Percentiles rank a stretch among this genome's conserved stretches.
Conservation (phyloP, 176 grass and related monocot genomes). For the Panicum miliaceum region DNA sequence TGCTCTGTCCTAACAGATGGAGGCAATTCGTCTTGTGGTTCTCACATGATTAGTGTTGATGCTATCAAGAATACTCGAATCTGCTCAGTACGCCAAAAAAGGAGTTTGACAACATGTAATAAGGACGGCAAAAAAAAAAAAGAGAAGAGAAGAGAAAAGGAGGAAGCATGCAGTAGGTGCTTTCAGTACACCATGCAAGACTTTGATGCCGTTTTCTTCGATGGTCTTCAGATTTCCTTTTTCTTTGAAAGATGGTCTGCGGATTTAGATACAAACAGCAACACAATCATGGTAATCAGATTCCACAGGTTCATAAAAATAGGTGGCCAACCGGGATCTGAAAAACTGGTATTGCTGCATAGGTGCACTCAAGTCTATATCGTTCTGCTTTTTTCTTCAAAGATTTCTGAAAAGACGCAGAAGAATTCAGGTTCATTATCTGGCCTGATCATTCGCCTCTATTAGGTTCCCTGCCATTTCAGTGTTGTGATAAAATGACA, state of each 20-base stretch:
- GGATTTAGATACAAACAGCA: not conserved
- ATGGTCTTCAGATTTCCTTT: too few species aligned
- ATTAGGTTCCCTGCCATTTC: not conserved
- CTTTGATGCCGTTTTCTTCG: not conserved
- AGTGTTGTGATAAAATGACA: not conserved
- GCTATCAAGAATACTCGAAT: not conserved
- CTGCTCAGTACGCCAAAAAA: not conserved
- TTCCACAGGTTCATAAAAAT: not conserved
- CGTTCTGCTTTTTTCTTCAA: not conserved
- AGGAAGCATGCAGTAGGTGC: not conserved
- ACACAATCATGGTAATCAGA: not conserved
- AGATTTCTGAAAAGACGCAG: not conserved
- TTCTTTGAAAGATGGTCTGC: not conserved
- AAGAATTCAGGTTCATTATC: not conserved
- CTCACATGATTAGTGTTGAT: not conserved
- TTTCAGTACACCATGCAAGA: slow-evolving; percentile 17
- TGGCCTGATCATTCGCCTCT: not conserved
- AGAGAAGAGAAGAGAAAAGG: too few species aligned
- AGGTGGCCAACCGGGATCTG: not conserved
- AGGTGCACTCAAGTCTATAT: not conserved
- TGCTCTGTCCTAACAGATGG: not conserved
- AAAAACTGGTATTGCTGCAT: not conserved
- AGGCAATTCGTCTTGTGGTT: not conserved
- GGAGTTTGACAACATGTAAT: not conserved
- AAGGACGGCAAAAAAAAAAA: not conserved